Percentiles rank a stretch among this genome's conserved stretches.
phyloP scores from a whole-genome alignment of 2,329 filamentous ascomycete species.

The Cryphonectria radicalis region DNA sequence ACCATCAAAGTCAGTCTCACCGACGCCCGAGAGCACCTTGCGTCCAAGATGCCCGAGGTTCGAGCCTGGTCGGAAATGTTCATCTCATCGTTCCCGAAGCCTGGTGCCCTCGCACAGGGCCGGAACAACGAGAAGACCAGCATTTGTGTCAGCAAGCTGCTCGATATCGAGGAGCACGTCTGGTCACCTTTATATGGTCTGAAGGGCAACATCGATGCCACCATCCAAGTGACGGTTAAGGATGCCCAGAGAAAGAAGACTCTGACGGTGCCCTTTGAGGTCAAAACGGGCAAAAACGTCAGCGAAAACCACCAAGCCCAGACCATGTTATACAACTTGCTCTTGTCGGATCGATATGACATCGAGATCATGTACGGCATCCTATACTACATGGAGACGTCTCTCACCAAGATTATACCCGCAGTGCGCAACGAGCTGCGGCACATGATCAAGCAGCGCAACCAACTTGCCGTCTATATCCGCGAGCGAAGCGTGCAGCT shows the following conservation, averaged over 20 bases:
- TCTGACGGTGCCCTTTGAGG: slow-evolving; percentile 88
- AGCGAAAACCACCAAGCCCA: slow-evolving; percentile 87
- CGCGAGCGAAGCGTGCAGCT: slow-evolving; percentile 78
- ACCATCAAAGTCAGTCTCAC: slow-evolving; percentile 77
- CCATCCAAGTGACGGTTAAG: slow-evolving; percentile 82
- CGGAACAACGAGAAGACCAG: slow-evolving; percentile 75
- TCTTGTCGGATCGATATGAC: slow-evolving; percentile 94
- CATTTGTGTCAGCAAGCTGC: slow-evolving; percentile 88
- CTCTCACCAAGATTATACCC: slow-evolving; percentile 82
- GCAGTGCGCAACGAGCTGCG: slow-evolving; percentile 85
- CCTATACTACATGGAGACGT: slow-evolving; percentile 93
- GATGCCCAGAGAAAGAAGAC: slow-evolving; percentile 69
- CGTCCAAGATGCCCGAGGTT: slow-evolving; percentile 81
- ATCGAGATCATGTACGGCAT: slow-evolving; percentile 88
- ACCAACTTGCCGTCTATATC: slow-evolving; percentile 83
- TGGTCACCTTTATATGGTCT: slow-evolving; percentile 98
- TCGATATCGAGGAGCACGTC: slow-evolving; percentile 96
- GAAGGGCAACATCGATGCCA: slow-evolving; percentile 97
- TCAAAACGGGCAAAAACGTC: slow-evolving; percentile 89
- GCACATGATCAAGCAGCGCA: slow-evolving; percentile 96
- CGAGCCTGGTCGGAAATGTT: slow-evolving; percentile 84
- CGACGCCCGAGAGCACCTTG: slow-evolving; percentile 78
- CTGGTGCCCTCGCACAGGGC: slow-evolving; percentile 76
- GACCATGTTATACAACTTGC: slow-evolving; percentile 89
- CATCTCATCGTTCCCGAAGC: slow-evolving; percentile 67